A percentile compares a stretch with the other conserved stretches of the same genome.
phyloP scores from a whole-genome alignment of 1,284 basidiomycete species.

The Moesziomyces sp. region DNA sequence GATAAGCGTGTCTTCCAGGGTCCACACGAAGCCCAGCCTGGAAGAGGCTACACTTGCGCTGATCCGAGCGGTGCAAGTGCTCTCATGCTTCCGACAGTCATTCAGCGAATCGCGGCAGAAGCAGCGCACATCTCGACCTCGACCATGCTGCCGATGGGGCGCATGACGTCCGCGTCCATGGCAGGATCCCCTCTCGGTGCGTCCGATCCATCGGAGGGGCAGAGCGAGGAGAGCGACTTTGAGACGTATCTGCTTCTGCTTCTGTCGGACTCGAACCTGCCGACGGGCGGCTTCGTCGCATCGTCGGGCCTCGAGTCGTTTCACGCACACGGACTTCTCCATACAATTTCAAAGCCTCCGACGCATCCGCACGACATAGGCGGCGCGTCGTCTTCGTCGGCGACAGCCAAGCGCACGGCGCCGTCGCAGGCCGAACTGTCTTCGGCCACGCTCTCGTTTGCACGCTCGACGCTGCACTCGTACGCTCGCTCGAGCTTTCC shows the following conservation, averaged over 20 bases:
- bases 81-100: too few species aligned
- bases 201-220: background rate
- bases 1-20: background rate
- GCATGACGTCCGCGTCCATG: background rate
- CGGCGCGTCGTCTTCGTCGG: background rate
- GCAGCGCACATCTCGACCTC: too few species aligned
- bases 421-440: constrained; percentile 44
- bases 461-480: constrained; percentile 77
- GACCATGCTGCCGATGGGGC: background rate
- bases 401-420: constrained; percentile 1
- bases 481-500: constrained; percentile 81
- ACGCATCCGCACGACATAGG: background rate
- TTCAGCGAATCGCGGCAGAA: too few species aligned
- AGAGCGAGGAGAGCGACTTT: constrained; percentile 16
- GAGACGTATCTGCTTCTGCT: constrained; percentile 60
- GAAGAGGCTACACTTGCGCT: background rate
- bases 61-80: background rate
- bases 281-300: constrained; percentile 83
- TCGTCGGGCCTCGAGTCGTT: constrained; percentile 93
- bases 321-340: constrained; percentile 81
- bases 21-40: background rate
- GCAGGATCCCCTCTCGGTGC: background rate
- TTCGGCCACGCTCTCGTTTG: constrained; percentile 71
- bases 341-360: constrained; percentile 10
- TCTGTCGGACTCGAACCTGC: constrained; percentile 64